phyloP scores from a whole-genome alignment of 1,139 yeast genomes.

The Debaryomyces nepalensis region DNA sequence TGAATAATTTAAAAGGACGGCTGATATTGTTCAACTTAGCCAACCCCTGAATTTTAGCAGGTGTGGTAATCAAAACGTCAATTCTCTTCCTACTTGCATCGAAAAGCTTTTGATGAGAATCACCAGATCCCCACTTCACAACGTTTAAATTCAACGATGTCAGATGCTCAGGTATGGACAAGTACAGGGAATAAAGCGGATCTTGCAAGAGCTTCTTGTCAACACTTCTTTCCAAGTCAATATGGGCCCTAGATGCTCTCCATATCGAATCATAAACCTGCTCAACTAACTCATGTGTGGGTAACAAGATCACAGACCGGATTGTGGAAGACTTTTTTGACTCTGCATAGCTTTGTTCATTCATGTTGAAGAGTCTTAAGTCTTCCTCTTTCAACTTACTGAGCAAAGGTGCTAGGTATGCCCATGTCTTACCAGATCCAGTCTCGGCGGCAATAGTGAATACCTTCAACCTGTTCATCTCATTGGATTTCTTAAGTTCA shows the following conservation, averaged over 20 bases:
- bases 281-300: conserved; percentile 85
- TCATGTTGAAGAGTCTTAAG: conserved; percentile 30
- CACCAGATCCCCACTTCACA: conserved; percentile 62
- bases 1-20: conserved; percentile 53
- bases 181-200: conserved; percentile 27
- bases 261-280: conserved; percentile 68
- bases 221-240: conserved; percentile 25
- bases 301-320: conserved; percentile 74
- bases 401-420: conserved; percentile 77
- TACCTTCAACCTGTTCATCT: conserved; percentile 52
- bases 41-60: conserved; percentile 62
- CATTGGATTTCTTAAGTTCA: conserved; percentile 37
- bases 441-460: conserved; percentile 94
- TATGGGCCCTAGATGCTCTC: conserved; percentile 36
- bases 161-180: conserved; percentile 30
- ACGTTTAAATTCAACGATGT: conserved; percentile 46
- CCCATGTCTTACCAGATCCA: conserved; percentile 95
- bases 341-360: conserved; percentile 35
- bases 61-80: conserved; percentile 86
- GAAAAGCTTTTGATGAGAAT: conserved; percentile 53
- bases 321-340: conserved; percentile 47
- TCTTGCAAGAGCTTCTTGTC: conserved; percentile 22
- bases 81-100: conserved; percentile 54
- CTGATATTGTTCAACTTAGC: conserved; percentile 48
- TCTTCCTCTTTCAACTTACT: conserved; percentile 68